A percentile compares a stretch with the other conserved stretches of the same genome.
phyloP scores from a whole-genome alignment of 306 rosid genomes.

The Dryas drummondii region DNA sequence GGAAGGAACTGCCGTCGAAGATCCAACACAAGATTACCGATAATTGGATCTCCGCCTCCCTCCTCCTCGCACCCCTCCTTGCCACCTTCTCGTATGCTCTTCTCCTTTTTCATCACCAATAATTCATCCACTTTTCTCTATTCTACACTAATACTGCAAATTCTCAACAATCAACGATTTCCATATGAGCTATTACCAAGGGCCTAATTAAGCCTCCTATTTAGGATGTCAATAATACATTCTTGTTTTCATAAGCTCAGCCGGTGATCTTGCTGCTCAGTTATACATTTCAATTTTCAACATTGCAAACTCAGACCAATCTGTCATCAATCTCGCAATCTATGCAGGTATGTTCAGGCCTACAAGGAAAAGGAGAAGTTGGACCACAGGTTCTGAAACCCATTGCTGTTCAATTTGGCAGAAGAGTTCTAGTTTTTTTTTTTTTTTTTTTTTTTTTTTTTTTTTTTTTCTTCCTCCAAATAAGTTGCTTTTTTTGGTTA shows the following conservation, averaged over 20 bases:
- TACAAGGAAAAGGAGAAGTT: slow-evolving; percentile 62
- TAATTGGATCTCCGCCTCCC: slow-evolving; percentile 64
- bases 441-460: background rate
- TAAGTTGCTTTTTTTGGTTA: slow-evolving; percentile 13
- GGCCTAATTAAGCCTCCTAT: no score
- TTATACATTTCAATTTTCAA: background rate
- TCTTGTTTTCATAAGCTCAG: background rate
- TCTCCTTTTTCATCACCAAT: background rate
- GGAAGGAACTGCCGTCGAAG: slow-evolving; percentile 69
- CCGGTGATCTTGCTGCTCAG: background rate
- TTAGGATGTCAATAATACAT: background rate
- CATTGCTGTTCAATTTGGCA: background rate
- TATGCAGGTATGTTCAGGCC: slow-evolving; percentile 59
- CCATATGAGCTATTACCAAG: no score
- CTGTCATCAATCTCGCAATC: background rate
- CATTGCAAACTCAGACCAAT: background rate
- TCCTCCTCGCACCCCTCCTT: slow-evolving; percentile 55
- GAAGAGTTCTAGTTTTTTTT: background rate
- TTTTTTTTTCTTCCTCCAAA: slow-evolving; percentile 14
- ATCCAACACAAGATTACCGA: slow-evolving; percentile 79
- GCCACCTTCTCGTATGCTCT: slow-evolving; percentile 49
- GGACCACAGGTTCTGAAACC: slow-evolving; percentile 53
- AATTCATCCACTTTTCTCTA: no score
- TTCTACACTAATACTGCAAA: no score
- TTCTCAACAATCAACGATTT: no score